Evolutionary conservation across 768 basidiomycete species (phyloP).

Genomic region (Cystofilobasidium bisporidii): DNA sequence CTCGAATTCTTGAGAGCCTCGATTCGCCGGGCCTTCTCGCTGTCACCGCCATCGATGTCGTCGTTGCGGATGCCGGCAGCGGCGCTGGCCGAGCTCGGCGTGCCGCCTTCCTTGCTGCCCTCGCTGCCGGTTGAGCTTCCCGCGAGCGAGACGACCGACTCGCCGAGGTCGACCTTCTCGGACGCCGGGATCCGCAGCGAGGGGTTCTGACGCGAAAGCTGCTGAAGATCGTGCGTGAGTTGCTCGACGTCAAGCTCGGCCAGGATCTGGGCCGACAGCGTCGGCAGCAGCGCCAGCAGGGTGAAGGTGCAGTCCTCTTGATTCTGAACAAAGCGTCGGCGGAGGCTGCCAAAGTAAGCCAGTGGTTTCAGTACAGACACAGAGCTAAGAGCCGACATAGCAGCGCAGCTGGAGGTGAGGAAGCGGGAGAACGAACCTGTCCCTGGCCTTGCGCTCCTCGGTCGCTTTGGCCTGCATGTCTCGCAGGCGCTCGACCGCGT

Average conservation of each 20-base stretch:
- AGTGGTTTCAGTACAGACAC: no score
- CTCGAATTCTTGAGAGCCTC: not conserved
- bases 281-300: conserved; percentile 22
- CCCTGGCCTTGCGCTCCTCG: conserved; percentile 23
- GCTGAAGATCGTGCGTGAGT: conserved; percentile 19
- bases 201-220: conserved; percentile 11
- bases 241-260: conserved; percentile 22
- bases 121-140: conserved; percentile 10
- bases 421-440: conserved; percentile 15
- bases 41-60: not conserved
- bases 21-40: not conserved
- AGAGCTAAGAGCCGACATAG: not conserved
- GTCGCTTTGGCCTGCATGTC: conserved; percentile 15
- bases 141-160: conserved; percentile 22
- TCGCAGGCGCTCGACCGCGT: conserved; percentile 17
- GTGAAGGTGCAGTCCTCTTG: conserved; percentile 29
- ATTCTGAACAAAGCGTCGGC: conserved; percentile 26
- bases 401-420: not conserved
- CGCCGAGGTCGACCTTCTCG: not conserved
- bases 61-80: not conserved
- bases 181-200: not conserved
- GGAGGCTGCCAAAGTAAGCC: no score
- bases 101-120: not conserved
- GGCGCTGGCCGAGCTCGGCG: not conserved
- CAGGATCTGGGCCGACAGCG: conserved; percentile 19